Evolutionary conservation across 176 grass and related monocot species (phyloP), one percentile per base, ranked within the genome.

Genomic region (Alopecurus myosuroides): DNA sequence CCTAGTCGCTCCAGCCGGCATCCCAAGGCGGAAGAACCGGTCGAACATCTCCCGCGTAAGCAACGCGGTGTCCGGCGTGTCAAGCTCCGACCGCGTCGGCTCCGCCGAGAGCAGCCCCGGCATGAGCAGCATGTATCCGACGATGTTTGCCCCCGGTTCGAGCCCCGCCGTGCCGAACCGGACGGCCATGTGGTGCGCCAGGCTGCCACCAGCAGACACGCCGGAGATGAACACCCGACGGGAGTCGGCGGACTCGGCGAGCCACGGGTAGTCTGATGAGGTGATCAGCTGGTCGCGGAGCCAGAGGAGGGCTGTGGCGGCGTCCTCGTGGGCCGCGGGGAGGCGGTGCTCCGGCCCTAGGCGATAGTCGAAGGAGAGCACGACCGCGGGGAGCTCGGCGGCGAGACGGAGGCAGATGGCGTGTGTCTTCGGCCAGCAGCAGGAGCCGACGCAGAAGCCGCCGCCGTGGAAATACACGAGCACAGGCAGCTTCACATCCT

Each of bases 261-360:
- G 56, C 77, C 77, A 79, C 26, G 11, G 36, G 68, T 26, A 9
- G 34, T 22, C 14, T 50, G 11, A 23, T 11, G 6, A 41, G 44
- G 22, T 1, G 20, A 11, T 9, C 18, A 25, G 5, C 9, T 22
- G 49, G 31, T 17, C 65, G 13, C 31, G 15, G 14, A 82, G 22
- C 64, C 48, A 82, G 23, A 41, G 5, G 8, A 82, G 25, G 41
- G 61, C 36, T 20, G 9, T 12, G 52, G 36, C 41, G 18, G 26
- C 29, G 40, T 80, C 39, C 60, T 66, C 29, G 28, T 64, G 78
- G 9, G 91, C 81, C 15, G 88, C 88, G 15, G 85, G 91, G 15
- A 94, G 85, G 55, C 82, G 92, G 78, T 94, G 88, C 74, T 94
- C 88, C 0, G 88, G 88, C 19, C 82, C 85, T 17, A 94, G 85